Evolutionary conservation across 139 green algal species (phyloP).

Genomic region (Nannochloris sp.): DNA sequence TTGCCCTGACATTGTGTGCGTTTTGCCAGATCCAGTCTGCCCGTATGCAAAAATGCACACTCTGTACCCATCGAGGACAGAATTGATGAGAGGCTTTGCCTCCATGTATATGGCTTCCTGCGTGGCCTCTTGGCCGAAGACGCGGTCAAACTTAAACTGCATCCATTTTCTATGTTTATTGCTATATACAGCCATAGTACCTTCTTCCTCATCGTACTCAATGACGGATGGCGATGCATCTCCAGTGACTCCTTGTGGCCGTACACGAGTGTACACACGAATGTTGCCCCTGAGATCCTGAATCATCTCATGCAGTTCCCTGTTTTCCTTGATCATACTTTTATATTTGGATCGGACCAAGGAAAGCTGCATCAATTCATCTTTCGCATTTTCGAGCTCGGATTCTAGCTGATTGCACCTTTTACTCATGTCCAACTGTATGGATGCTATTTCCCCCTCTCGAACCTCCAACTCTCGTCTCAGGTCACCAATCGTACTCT

Average conservation of each 20-base stretch:
- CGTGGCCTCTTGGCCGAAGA: conserved; percentile 59
- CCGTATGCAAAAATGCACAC: conserved; percentile 70
- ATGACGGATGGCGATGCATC: conserved; percentile 36
- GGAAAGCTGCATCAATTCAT: conserved; percentile 19
- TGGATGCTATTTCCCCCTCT: no score
- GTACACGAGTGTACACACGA: conserved; percentile 77
- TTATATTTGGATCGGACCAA: conserved; percentile 39
- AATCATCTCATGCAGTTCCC: conserved; percentile 73
- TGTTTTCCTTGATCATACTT: conserved; percentile 42
- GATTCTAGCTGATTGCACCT: no score
- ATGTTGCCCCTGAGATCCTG: conserved; percentile 79
- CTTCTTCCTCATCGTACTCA: conserved; percentile 36
- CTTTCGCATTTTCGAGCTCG: conserved; percentile 1
- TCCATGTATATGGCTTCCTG: conserved; percentile 82
- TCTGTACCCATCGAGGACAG: conserved; percentile 78
- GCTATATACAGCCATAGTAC: conserved; percentile 25
- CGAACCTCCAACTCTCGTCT: no score
- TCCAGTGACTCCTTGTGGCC: conserved; percentile 56
- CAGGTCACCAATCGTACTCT: no score
- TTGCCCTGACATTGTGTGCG: conserved; percentile 77
- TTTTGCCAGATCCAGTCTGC: conserved; percentile 77
- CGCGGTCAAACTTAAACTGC: conserved; percentile 52
- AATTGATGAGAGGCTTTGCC: conserved; percentile 73
- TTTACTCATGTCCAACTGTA: no score
- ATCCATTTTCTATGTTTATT: conserved; percentile 22